These are phyloP conservation scores for Leishmania mexicana DNA, from an alignment of 208 protist genomes.

Conservation along the genomic window DNA sequence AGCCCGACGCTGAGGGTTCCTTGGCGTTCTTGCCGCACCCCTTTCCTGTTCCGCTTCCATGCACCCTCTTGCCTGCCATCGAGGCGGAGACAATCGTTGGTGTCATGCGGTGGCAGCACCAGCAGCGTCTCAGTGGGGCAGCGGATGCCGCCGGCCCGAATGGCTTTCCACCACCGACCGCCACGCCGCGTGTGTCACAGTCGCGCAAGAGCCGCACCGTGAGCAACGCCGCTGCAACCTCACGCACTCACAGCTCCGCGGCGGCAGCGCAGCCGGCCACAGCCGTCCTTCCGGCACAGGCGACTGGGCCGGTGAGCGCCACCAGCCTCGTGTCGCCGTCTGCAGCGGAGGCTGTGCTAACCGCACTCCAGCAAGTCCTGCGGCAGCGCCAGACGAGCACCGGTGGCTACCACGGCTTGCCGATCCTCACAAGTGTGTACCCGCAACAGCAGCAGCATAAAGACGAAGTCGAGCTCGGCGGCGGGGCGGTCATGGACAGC, in stretches of 20 bases:
- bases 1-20: background rate
- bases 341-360: constrained; percentile 13
- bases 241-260: background rate
- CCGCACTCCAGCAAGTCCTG: constrained; percentile 16
- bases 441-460: constrained; percentile 9
- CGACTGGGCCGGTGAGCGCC: background rate
- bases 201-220: constrained; percentile 1
- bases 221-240: background rate
- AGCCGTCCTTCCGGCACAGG: background rate
- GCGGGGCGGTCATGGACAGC: background rate
- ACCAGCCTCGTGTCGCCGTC: background rate
- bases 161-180: background rate
- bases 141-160: background rate
- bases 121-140: background rate
- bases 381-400: constrained; percentile 16
- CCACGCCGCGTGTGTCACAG: background rate
- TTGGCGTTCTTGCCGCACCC: background rate
- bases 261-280: background rate
- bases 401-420: constrained; percentile 15
- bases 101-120: background rate
- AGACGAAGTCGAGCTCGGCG: background rate
- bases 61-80: constrained; percentile 34
- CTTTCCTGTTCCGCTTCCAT: constrained; percentile 16
- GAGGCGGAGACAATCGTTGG: constrained; percentile 38
- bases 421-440: constrained; percentile 23